A percentile compares a stretch with the other conserved stretches of the same genome.
Evolutionary conservation across 805 yeast species (phyloP).

Genomic region (Nakazawaea ambrosiae): DNA sequence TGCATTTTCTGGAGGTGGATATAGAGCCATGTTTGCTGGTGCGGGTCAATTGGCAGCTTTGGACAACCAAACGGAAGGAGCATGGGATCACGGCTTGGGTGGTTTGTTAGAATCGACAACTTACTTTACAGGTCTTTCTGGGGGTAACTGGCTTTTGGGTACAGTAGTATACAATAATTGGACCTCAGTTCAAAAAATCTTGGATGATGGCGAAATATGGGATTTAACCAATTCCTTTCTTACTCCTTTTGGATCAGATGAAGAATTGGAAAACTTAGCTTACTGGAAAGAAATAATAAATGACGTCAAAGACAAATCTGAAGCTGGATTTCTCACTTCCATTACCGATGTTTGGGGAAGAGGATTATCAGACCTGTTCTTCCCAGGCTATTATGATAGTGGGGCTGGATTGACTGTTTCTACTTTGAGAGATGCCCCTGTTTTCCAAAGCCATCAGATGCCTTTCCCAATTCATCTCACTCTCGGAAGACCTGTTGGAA

Average conservation of each 20-base stretch:
- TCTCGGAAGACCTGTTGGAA: slow-evolving; percentile 30
- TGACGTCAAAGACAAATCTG: slow-evolving; percentile 45
- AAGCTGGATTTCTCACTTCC: slow-evolving; percentile 48
- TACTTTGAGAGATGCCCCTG: slow-evolving; percentile 26
- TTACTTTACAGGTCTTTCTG: slow-evolving; percentile 61
- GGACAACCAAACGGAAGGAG: slow-evolving; percentile 37
- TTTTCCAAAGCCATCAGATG: slow-evolving; percentile 30
- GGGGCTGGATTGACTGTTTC: slow-evolving; percentile 32
- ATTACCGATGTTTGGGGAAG: slow-evolving; percentile 66
- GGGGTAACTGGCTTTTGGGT: slow-evolving; percentile 67
- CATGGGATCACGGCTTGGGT: slow-evolving; percentile 30
- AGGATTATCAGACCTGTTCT: slow-evolving; percentile 43
- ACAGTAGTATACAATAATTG: slow-evolving; percentile 35
- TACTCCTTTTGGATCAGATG: slow-evolving; percentile 17
- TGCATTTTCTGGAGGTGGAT: slow-evolving; percentile 45
- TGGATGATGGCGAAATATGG: slow-evolving; percentile 27
- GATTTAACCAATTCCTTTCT: slow-evolving; percentile 39
- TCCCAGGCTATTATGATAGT: slow-evolving; percentile 25
- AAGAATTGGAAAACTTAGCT: slow-evolving; percentile 24
- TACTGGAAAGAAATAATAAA: slow-evolving; percentile 47
- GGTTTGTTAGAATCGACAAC: slow-evolving; percentile 48
- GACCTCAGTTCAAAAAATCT: slow-evolving; percentile 21
- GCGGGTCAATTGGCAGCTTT: slow-evolving; percentile 49
- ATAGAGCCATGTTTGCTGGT: slow-evolving; percentile 52
- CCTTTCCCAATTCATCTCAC: slow-evolving; percentile 47